Percentiles rank a stretch among this genome's conserved stretches.
phyloP scores from a whole-genome alignment of 129 eudicot genomes.

The Flaveria linearis region DNA sequence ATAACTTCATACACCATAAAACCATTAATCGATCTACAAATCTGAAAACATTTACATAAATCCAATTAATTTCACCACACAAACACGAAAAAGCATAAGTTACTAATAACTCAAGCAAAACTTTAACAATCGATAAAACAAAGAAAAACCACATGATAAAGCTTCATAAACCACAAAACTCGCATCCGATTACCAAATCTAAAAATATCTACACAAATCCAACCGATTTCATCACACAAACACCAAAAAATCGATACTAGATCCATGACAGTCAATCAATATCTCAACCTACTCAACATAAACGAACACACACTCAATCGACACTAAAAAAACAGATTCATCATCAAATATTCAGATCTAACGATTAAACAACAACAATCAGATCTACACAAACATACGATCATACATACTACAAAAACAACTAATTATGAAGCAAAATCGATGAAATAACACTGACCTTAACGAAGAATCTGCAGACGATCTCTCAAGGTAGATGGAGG shows the following conservation, averaged over 20 bases:
- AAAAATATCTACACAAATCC: too few species aligned
- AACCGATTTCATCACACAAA: too few species aligned
- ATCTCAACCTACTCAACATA: background rate
- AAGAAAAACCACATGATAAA: too few species aligned
- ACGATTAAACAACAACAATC: background rate
- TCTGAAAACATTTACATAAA: background rate
- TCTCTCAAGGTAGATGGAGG: constrained; percentile 27
- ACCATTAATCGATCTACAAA: background rate
- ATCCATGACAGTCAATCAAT: background rate
- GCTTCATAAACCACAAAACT: background rate
- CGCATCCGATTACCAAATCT: too few species aligned
- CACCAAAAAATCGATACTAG: background rate
- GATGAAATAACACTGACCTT: constrained; percentile 12
- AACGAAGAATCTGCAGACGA: constrained; percentile 16
- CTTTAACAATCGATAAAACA: background rate
- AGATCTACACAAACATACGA: background rate
- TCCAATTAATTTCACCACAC: background rate
- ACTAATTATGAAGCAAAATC: background rate
- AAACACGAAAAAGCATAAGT: background rate
- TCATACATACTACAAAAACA: background rate
- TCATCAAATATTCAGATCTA: background rate
- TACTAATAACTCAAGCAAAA: background rate
- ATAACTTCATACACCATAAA: background rate
- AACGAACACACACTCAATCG: background rate
- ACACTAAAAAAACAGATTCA: background rate